A percentile compares a stretch with the other conserved stretches of the same genome.
Conservation (phyloP, 1,139 yeast genomes). For the Pichia sp. region DNA sequence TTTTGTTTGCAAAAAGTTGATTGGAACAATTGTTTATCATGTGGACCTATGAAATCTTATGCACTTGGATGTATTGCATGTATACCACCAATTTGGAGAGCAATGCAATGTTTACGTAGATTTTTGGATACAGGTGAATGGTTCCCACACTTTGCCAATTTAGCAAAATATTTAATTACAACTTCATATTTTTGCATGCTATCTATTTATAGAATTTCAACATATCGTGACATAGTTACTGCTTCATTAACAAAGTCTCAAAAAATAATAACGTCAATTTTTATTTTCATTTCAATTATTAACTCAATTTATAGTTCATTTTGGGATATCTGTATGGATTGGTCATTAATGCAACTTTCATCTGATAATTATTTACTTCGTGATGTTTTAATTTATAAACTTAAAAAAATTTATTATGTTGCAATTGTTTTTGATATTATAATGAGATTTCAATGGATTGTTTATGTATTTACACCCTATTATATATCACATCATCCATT, state of each 20-base stretch:
- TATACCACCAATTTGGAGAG: conserved; percentile 86
- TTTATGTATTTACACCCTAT: conserved; percentile 63
- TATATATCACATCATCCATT: conserved; percentile 86
- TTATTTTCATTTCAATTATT: conserved; percentile 5
- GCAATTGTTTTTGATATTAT: conserved; percentile 71
- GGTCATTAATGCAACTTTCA: conserved; percentile 73
- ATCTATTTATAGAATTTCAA: conserved; percentile 70
- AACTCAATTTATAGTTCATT: conserved; percentile 38
- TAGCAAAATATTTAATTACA: conserved; percentile 64
- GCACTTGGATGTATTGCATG: conserved; percentile 77
- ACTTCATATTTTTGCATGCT: conserved; percentile 64
- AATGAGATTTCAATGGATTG: conserved; percentile 85
- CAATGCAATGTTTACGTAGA: conserved; percentile 86
- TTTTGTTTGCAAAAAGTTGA: conserved; percentile 71
- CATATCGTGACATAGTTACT: conserved; percentile 42
- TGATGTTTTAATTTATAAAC: conserved; percentile 54
- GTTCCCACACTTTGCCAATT: conserved; percentile 95
- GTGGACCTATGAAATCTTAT: conserved; percentile 77
- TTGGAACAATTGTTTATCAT: conserved; percentile 54
- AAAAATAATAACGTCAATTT: conserved; percentile 5
- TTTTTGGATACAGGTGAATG: conserved; percentile 88
- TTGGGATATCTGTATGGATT: conserved; percentile 96
- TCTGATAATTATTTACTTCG: conserved; percentile 59
- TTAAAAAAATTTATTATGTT: conserved; percentile 56
- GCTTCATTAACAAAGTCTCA: no score